These are phyloP conservation scores for Cutaneotrichosporon daszewskae DNA, from an alignment of 1,284 basidiomycete genomes.

Conservation along the genomic window DNA sequence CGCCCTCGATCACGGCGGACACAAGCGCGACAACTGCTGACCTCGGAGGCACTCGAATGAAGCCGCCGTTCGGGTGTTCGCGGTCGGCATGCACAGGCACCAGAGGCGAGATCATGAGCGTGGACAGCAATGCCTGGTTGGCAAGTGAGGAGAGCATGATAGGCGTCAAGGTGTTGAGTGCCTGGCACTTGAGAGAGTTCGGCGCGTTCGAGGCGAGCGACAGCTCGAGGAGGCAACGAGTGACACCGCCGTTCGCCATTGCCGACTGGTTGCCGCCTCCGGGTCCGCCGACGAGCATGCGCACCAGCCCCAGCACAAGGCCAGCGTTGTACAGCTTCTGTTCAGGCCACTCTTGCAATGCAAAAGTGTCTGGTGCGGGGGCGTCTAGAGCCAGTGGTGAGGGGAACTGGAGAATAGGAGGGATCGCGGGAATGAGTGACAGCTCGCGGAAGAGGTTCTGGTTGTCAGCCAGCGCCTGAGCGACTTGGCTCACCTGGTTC, in stretches of 20 bases:
- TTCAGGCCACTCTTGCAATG: slow-evolving; percentile 91
- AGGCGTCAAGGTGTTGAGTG: slow-evolving; percentile 71
- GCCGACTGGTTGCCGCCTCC: slow-evolving; percentile 63
- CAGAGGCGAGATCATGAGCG: slow-evolving; percentile 47
- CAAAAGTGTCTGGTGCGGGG: slow-evolving; percentile 79
- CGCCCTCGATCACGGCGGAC: slow-evolving; percentile 39
- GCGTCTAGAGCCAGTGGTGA: slow-evolving; percentile 59
- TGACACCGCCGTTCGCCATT: slow-evolving; percentile 57
- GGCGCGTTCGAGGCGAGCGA: slow-evolving; percentile 89
- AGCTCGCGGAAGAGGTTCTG: slow-evolving; percentile 97
- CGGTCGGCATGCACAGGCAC: slow-evolving; percentile 46
- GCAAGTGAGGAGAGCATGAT: slow-evolving; percentile 48
- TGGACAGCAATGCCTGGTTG: slow-evolving; percentile 53
- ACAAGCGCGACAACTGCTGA: slow-evolving; percentile 49
- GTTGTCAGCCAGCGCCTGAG: background rate
- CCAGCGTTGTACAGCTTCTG: slow-evolving; percentile 77
- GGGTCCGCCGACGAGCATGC: slow-evolving; percentile 57
- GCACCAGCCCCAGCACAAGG: slow-evolving; percentile 68
- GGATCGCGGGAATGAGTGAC: slow-evolving; percentile 70
- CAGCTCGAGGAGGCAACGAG: slow-evolving; percentile 78
- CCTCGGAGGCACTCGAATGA: slow-evolving; percentile 42
- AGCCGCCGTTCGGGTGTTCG: slow-evolving; percentile 47
- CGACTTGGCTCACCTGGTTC: slow-evolving; percentile 67
- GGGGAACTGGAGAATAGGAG: slow-evolving; percentile 80
- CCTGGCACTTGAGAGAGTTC: slow-evolving; percentile 73